These are phyloP conservation scores for Trametes meyenii DNA, from an alignment of 768 basidiomycete genomes.

Conservation along the genomic window DNA sequence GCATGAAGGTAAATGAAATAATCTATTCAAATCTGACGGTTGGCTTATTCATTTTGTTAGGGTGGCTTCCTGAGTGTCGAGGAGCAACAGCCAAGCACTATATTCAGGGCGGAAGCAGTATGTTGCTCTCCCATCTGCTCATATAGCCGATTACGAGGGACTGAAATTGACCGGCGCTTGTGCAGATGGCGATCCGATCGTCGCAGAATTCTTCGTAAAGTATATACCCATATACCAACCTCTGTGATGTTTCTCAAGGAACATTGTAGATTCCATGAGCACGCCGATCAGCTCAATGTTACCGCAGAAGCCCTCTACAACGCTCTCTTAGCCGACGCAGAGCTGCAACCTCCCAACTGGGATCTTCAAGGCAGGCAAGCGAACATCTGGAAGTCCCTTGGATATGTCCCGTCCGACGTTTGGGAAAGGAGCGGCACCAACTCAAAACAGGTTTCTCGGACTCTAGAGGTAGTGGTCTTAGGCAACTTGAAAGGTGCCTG, in stretches of 20 bases:
- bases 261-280: conserved; percentile 49
- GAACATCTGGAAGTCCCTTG: conserved; percentile 56
- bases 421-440: conserved; percentile 51
- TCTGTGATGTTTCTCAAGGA: background rate
- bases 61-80: conserved; percentile 70
- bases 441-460: conserved; percentile 63
- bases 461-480: conserved; percentile 49
- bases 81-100: conserved; percentile 54
- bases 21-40: background rate
- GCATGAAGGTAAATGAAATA: conserved; percentile 51
- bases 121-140: conserved; percentile 27
- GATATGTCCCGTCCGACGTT: conserved; percentile 38
- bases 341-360: conserved; percentile 60
- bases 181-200: conserved; percentile 62
- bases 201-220: conserved; percentile 70
- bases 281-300: conserved; percentile 51
- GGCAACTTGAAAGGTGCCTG: background rate
- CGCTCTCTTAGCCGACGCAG: conserved; percentile 62
- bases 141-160: background rate
- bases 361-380: conserved; percentile 64
- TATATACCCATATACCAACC: conserved; percentile 29
- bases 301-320: conserved; percentile 53
- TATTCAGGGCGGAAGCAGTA: conserved; percentile 66
- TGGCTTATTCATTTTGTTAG: conserved; percentile 34
- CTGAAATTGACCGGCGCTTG: background rate